Evolutionary conservation across 805 yeast species (phyloP).

Genomic region (Monosporozyma unispora): DNA sequence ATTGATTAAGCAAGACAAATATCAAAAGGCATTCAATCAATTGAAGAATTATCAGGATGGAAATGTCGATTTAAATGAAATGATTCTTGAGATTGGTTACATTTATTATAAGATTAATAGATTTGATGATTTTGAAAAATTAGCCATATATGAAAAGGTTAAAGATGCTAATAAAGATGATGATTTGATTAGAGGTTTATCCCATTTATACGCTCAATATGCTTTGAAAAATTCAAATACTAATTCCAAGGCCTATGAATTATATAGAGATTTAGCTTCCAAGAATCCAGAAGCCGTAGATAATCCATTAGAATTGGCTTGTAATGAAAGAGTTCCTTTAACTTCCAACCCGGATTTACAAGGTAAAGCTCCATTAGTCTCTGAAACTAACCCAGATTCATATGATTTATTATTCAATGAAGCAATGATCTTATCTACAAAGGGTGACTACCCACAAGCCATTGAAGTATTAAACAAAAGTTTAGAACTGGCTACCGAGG

Average conservation of each 20-base stretch:
- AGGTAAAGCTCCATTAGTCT: slow-evolving; percentile 4
- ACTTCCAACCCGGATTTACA: slow-evolving; percentile 34
- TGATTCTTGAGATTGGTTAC: slow-evolving; percentile 46
- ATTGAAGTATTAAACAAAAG: slow-evolving; percentile 40
- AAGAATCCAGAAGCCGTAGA: slow-evolving; percentile 30
- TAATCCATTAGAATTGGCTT: slow-evolving; percentile 46
- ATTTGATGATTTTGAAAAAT: slow-evolving; percentile 15
- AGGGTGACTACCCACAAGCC: slow-evolving; percentile 34
- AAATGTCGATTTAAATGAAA: slow-evolving; percentile 12
- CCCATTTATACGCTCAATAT: slow-evolving; percentile 46
- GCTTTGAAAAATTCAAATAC: slow-evolving; percentile 41
- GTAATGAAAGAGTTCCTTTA: slow-evolving; percentile 62
- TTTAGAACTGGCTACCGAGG: slow-evolving; percentile 32
- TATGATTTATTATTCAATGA: slow-evolving; percentile 62
- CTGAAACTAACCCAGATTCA: slow-evolving; percentile 26
- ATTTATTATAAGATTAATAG: slow-evolving; percentile 49
- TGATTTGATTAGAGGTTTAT: slow-evolving; percentile 30
- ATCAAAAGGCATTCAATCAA: slow-evolving; percentile 41
- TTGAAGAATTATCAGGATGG: slow-evolving; percentile 29
- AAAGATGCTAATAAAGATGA: slow-evolving; percentile 12
- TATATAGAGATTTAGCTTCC: slow-evolving; percentile 42
- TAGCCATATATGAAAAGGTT: slow-evolving; percentile 8
- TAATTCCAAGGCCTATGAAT: slow-evolving; percentile 38
- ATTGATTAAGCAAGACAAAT: slow-evolving; percentile 56
- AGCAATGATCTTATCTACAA: slow-evolving; percentile 44